Evolutionary conservation across 345 rosid species (phyloP).

Genomic region (Gossypium ekmanianum): DNA sequence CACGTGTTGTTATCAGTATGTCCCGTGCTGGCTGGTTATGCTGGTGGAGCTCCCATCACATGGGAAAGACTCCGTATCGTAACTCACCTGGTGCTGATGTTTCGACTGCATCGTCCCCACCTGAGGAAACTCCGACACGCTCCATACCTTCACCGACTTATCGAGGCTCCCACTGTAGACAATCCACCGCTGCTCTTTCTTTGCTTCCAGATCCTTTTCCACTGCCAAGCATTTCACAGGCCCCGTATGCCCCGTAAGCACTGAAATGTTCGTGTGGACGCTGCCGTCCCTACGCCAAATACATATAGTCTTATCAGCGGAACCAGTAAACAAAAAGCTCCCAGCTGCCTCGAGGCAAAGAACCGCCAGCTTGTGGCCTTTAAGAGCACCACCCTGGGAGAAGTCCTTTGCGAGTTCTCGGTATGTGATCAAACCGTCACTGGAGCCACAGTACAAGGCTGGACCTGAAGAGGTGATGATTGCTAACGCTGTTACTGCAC

Average conservation of each 20-base stretch:
- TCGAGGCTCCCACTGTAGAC: conserved; percentile 92
- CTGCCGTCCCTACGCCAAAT: conserved; percentile 79
- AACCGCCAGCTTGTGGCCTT: conserved; percentile 87
- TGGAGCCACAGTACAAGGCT: conserved; percentile 74
- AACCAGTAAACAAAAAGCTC: conserved; percentile 75
- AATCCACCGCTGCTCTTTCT: conserved; percentile 56
- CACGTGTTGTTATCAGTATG: conserved; percentile 15
- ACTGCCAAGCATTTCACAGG: conserved; percentile 89
- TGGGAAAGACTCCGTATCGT: conserved; percentile 34
- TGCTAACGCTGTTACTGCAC: conserved; percentile 83
- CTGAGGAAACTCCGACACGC: conserved; percentile 60
- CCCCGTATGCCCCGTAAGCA: conserved; percentile 83
- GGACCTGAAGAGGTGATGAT: conserved; percentile 37
- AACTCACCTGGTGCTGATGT: conserved; percentile 30
- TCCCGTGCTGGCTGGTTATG: conserved; percentile 32
- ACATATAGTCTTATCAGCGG: conserved; percentile 94
- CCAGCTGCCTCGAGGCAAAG: conserved; percentile 78
- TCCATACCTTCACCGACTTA: conserved; percentile 94
- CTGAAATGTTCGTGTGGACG: conserved; percentile 75
- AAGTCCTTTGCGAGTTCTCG: conserved; percentile 72
- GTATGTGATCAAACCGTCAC: conserved; percentile 81
- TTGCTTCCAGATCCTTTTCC: conserved; percentile 53
- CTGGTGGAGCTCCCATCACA: conserved; percentile 35
- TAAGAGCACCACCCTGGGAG: conserved; percentile 69
- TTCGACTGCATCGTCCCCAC: conserved; percentile 35